A percentile compares a stretch with the other conserved stretches of the same genome.
phyloP scores from a whole-genome alignment of 2,329 filamentous ascomycete genomes.

The Thelonectria olida region DNA sequence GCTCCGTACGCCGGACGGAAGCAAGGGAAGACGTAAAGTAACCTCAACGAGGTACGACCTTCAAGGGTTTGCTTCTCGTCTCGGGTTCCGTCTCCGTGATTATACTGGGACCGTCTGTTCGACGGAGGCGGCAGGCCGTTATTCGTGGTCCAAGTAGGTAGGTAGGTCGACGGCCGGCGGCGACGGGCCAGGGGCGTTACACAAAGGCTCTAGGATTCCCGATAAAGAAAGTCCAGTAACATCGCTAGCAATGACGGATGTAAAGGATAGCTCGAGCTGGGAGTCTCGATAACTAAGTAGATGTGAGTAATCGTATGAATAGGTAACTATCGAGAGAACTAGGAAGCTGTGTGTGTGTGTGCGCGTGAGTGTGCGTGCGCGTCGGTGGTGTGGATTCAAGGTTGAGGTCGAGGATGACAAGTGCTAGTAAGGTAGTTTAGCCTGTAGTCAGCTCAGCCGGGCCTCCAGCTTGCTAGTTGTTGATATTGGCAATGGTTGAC shows the following conservation, averaged over 20 bases:
- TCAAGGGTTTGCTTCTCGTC: background rate
- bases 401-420: constrained; percentile 7
- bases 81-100: constrained; percentile 3
- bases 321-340: background rate
- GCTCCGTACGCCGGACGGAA: background rate
- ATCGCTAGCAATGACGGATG: background rate
- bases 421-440: background rate
- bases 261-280: background rate
- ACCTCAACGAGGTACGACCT: background rate
- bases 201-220: constrained; percentile 1
- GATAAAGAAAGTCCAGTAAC: background rate
- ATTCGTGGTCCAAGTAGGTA: background rate
- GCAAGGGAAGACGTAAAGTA: background rate
- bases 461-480: background rate
- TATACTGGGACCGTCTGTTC: constrained; percentile 4
- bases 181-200: background rate
- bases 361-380: background rate
- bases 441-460: background rate
- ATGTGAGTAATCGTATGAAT: background rate
- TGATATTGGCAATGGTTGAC: background rate
- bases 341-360: background rate
- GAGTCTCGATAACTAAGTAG: background rate
- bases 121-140: constrained; percentile 9
- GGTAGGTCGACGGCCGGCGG: background rate
- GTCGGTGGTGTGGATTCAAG: background rate